Evolutionary conservation across 495 filamentous ascomycete species (phyloP).

Genomic region (Penicillium goetzii): DNA sequence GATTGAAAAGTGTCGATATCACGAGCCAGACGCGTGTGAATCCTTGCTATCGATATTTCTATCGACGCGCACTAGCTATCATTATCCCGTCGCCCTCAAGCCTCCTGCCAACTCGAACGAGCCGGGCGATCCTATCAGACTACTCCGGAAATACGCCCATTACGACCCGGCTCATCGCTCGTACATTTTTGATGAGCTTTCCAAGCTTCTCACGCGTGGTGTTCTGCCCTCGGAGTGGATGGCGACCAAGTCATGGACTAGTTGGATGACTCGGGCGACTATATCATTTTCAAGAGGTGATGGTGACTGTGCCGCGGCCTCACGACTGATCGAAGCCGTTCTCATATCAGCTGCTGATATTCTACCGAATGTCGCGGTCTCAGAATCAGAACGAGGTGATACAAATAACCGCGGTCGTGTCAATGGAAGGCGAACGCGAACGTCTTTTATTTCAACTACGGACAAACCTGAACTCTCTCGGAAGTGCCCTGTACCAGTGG

Average conservation of each 20-base stretch:
- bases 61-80: conserved; percentile 31
- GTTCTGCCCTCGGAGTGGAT: conserved; percentile 54
- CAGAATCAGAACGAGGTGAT: not conserved
- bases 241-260: conserved; percentile 48
- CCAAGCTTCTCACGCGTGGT: conserved; percentile 43
- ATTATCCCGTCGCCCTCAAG: conserved; percentile 41
- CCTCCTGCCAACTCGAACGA: conserved; percentile 15
- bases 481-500: conserved; percentile 45
- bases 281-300: conserved; percentile 47
- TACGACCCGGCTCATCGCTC: conserved; percentile 27
- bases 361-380: conserved; percentile 7
- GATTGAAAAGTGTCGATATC: conserved; percentile 38
- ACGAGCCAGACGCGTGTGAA: conserved; percentile 46
- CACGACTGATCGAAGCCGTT: conserved; percentile 44
- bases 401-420: not conserved
- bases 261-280: conserved; percentile 47
- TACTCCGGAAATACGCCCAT: conserved; percentile 39
- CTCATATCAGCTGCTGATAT: conserved; percentile 38
- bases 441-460: conserved; percentile 17
- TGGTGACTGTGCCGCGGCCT: conserved; percentile 40
- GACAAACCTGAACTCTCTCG: conserved; percentile 9
- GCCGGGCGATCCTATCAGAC: conserved; percentile 35
- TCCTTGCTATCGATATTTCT: conserved; percentile 40
- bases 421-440: conserved; percentile 23
- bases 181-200: conserved; percentile 45